Base-by-base conservation (phyloP, 805 yeast species). In the Metschnikowia noctiluminum region DNA sequence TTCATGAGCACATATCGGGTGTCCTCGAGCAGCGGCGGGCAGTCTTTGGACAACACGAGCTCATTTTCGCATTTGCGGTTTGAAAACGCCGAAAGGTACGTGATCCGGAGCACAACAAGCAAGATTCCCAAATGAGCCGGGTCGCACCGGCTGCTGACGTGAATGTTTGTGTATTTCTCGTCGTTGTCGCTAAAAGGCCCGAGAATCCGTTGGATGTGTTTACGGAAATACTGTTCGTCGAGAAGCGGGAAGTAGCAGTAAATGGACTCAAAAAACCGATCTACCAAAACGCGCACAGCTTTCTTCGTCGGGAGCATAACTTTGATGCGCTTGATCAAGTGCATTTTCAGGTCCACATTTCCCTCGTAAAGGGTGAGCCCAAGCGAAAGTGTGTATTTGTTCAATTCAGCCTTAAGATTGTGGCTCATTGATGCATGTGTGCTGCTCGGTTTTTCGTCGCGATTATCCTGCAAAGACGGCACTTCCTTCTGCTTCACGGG, bases 81-180 rank as follows among this genome's bases (percentile, higher is more conserved):
- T 28, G 60, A 51, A 15, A 59, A 47, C 39, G 80, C 60, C 0
- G 85, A 77, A 34, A 79, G 63, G 79, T 85, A 81, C 26, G 82
- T 71, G 27, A 82, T 58, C 49, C 87, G 69, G 36, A 82, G 58
- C 15, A 81, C 69, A 15, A 82, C 71, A 15, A 82, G 64, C 52
- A 79, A 57, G 0, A 80, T 73, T 43, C 86, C 84, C 38, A 81
- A 61, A 35, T 63, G 73, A 51, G 77, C 76, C 57, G 73, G 74
- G 48, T 78, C 81, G 43, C 68, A 71, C 51, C 69, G 63, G 46
- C 65, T 71, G 40, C 64, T 68, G 3, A 75, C 59, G 5, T 68
- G 65, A 30, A 71, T 59, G 15, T 65, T 55, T 1, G 45, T 49
- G 8, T 40, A 45, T 27, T 35, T 42, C 54, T 46, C 56, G 8